Base-by-base conservation (phyloP, 257 asterid species). In the Hygrophila difformis region DNA sequence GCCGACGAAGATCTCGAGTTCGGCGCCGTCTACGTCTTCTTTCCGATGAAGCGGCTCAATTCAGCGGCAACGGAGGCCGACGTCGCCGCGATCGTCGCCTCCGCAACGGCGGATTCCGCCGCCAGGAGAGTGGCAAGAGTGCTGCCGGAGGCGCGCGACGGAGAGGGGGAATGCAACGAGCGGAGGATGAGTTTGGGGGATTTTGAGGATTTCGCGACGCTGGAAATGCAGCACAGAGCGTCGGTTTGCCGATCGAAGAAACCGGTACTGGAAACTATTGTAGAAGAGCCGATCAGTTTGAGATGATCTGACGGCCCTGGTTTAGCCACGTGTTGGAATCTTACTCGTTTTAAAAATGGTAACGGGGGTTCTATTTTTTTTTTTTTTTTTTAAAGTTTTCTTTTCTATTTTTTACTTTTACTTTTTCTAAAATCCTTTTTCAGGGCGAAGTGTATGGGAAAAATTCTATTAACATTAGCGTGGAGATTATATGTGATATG, bases 1-100 rank as follows among this genome's bases (percentile, higher is more conserved):
- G 86, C 81, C 0, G 86, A 77, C 9, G 86, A 77, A 44, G 81
- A 70, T 36, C 66, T 73, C 51, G 81, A 77, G 21, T 55, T 70
- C 16, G 70, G 61, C 14, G 56, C 44, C 28, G 70, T 44, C 1
- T 77, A 73, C 41, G 74, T 56, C 4, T 49, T 73, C 67, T 73
- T 77, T 15, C 72, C 78, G 0, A 77, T 77, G 86, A 67, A 57
- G 22, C 58, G 74, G 33, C 26, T 70, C 51, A 67, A 67, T 31
- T 67, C 78, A 13, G 18, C 51, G 7, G 72, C 69, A 14, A 65
- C 64, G 5, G 71, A 71, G 1, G 66, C 74, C 12, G 86, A 77
- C 51, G 53, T 73, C 65, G 86, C 72, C 0, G 61, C 71, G 11
- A 17, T 77, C 24, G n/a, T n/a, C n/a, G n/a, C n/a, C n/a, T 73